Evolutionary conservation across 371 early-diverging fungal species (phyloP).

Genomic region (Blyttiomyces sp.): DNA sequence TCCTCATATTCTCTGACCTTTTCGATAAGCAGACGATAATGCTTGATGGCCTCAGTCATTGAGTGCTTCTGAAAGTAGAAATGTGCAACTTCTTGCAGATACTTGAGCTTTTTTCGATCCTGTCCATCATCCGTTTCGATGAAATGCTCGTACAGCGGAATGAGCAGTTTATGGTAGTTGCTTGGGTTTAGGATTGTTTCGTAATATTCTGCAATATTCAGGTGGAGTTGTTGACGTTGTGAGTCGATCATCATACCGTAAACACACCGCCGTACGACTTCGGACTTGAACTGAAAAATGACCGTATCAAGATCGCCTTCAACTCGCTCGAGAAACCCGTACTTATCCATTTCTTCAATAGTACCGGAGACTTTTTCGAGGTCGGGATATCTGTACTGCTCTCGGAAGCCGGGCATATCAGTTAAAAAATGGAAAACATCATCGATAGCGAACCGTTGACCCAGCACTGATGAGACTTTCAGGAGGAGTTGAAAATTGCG

Average conservation of each 20-base stretch:
- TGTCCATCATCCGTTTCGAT: conserved; percentile 34
- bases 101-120: conserved; percentile 33
- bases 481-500: conserved; percentile 48
- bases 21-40: conserved; percentile 39
- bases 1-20: conserved; percentile 11
- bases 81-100: conserved; percentile 40
- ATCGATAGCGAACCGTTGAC: conserved; percentile 43
- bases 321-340: conserved; percentile 34
- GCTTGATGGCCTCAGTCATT: conserved; percentile 40
- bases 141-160: conserved; percentile 49
- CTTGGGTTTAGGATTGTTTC: conserved; percentile 31
- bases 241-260: conserved; percentile 45
- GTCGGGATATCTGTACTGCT: conserved; percentile 21
- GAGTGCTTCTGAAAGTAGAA: conserved; percentile 38
- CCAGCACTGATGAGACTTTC: conserved; percentile 49
- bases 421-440: conserved; percentile 45
- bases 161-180: conserved; percentile 38
- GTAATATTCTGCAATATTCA: conserved; percentile 38
- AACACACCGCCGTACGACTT: conserved; percentile 45
- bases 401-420: conserved; percentile 27
- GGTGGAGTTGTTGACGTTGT: conserved; percentile 49
- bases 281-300: conserved; percentile 43
- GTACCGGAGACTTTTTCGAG: conserved; percentile 12
- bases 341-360: conserved; percentile 42
- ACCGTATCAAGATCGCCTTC: conserved; percentile 18